Conservation (phyloP, 1,284 basidiomycete species). For the Pseudozyma hubeiensis region DNA sequence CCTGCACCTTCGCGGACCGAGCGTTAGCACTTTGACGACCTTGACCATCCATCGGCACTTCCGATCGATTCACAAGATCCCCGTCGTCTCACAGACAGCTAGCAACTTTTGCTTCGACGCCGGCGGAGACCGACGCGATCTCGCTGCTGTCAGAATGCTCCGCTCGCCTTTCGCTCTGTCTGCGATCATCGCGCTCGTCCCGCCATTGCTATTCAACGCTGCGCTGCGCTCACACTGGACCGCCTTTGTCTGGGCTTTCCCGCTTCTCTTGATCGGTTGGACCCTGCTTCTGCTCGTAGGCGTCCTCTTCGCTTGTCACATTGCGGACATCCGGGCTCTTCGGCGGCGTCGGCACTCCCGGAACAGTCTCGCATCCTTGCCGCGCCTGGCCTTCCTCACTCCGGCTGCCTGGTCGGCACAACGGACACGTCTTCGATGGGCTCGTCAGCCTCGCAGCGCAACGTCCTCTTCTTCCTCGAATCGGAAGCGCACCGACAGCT, state of each 20-base stretch:
- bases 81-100: no score
- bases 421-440: conserved; percentile 40
- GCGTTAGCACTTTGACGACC: background rate
- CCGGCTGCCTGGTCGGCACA: conserved; percentile 49
- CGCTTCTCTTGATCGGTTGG: conserved; percentile 29
- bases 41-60: conserved; percentile 11
- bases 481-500: conserved; percentile 10
- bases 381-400: conserved; percentile 42
- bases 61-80: background rate
- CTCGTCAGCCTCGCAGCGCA: conserved; percentile 20
- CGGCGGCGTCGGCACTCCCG: conserved; percentile 6
- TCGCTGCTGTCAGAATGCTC: conserved; percentile 7
- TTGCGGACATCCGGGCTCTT: conserved; percentile 15
- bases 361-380: conserved; percentile 19
- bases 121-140: background rate
- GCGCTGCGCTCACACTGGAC: conserved; percentile 26
- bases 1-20: no score
- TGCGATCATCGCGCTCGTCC: conserved; percentile 17
- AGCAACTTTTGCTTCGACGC: background rate
- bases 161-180: conserved; percentile 6
- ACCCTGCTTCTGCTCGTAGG: conserved; percentile 9
- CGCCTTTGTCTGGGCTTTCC: conserved; percentile 34
- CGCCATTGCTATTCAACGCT: conserved; percentile 31
- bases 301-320: conserved; percentile 27
- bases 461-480: background rate